A percentile compares a stretch with the other conserved stretches of the same genome.
These are phyloP conservation scores for Fomitopsis betulina DNA, from an alignment of 1,284 basidiomycete genomes.

Conservation along the genomic window DNA sequence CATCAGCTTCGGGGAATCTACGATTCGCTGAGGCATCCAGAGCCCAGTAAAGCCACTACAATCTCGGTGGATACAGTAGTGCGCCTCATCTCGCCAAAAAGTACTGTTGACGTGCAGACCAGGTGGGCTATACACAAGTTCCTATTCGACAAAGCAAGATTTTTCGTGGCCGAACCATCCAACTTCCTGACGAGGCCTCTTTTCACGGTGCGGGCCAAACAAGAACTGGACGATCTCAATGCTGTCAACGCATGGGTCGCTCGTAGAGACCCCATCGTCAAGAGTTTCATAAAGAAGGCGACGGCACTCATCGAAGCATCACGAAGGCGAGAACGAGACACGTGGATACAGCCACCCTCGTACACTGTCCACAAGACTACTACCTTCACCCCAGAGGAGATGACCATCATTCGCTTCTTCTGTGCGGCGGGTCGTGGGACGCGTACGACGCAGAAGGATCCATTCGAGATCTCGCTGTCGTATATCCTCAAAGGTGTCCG, in stretches of 20 bases:
- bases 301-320: conserved; percentile 36
- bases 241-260: conserved; percentile 51
- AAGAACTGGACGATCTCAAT: conserved; percentile 55
- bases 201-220: conserved; percentile 69
- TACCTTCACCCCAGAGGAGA: conserved; percentile 49
- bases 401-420: conserved; percentile 63
- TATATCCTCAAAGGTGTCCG: conserved; percentile 60
- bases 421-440: conserved; percentile 54
- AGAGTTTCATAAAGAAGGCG: conserved; percentile 58
- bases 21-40: conserved; percentile 37
- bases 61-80: conserved; percentile 50
- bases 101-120: conserved; percentile 27
- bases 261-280: conserved; percentile 37
- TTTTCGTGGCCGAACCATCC: conserved; percentile 60
- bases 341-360: conserved; percentile 32
- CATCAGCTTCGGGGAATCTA: conserved; percentile 38
- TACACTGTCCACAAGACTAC: conserved; percentile 23
- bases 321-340: conserved; percentile 22
- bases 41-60: conserved; percentile 46
- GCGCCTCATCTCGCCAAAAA: conserved; percentile 32
- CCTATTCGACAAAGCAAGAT: conserved; percentile 59
- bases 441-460: conserved; percentile 61
- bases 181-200: conserved; percentile 53
- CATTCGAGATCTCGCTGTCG: conserved; percentile 50
- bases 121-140: conserved; percentile 71